Conservation (phyloP, 495 filamentous ascomycete genomes). For the Annulohypoxylon maeteangense region DNA sequence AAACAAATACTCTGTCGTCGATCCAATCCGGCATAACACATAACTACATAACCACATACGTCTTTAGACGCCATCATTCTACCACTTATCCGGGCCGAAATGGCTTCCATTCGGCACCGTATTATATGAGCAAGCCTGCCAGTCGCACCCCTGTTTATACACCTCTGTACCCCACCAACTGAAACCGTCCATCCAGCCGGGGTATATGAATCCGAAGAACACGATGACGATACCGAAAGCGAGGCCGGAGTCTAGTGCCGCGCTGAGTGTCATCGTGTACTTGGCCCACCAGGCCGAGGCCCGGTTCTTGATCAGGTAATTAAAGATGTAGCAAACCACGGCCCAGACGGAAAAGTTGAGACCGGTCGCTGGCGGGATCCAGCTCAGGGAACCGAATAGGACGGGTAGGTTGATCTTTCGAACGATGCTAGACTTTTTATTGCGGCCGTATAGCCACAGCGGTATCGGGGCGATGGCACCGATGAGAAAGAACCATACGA, state of each 20-base stretch:
- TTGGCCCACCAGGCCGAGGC: constrained; percentile 82
- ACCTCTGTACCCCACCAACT: constrained; percentile 83
- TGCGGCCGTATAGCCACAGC: constrained; percentile 70
- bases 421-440: constrained; percentile 60
- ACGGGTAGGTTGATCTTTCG: constrained; percentile 77
- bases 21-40: constrained; percentile 1
- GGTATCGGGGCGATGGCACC: constrained; percentile 75
- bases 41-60: not conserved
- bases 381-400: constrained; percentile 75
- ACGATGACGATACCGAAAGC: constrained; percentile 82
- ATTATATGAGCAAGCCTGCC: constrained; percentile 69
- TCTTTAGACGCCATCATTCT: constrained; percentile 1
- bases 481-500: constrained; percentile 81
- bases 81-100: constrained; percentile 71
- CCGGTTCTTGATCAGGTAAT: constrained; percentile 74
- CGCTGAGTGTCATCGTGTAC: constrained; percentile 87
- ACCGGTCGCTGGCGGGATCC: constrained; percentile 88
- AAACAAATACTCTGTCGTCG: not conserved
- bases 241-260: constrained; percentile 82
- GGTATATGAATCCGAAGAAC: constrained; percentile 84
- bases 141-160: constrained; percentile 72
- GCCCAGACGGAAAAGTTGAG: constrained; percentile 87
- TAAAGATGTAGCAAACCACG: constrained; percentile 83
- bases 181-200: constrained; percentile 70
- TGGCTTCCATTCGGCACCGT: constrained; percentile 61